Base-by-base conservation (phyloP, 164 flowering plant species). In the Sextonia rubra region DNA sequence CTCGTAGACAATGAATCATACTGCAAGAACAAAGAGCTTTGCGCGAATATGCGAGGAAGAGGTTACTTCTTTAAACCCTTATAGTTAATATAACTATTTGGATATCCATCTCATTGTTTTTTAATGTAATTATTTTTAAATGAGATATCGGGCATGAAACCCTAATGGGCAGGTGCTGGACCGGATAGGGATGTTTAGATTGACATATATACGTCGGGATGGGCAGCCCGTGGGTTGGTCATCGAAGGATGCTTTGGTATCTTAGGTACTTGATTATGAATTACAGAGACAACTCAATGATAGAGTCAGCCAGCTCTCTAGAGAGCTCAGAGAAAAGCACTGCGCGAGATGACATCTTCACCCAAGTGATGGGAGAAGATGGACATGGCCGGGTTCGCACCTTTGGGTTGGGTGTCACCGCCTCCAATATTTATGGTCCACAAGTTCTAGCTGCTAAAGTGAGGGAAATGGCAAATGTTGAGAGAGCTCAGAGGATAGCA, bases 11-110 rank as follows among this genome's bases (percentile, higher is more conserved):
- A 37, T 24, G 30, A 26, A 22, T 55, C 81, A 76, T 15, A 32
- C 81, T 3, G 29, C 80, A 49, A 77, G 83, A 49, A 44, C 74
- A 24, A 81, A 78, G 68, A 81, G 83, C 66, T 81, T 73, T 69
- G 83, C 83, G 22, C 48, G 72, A 12, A 26, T 76, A 69, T 69
- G 77, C 29, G 80, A 81, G 66, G 83, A 81, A 75, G 81, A 73
- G 80, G 81, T 72, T 69, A 58, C 37, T 71, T 29, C 18, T 30
- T 58, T 30, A 48, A 25, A 55, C 23, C 60, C 24, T 22, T 47
- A 60, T 2, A 47, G 22, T 4, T 26, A 32, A 6, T 23, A 14
- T 27, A 1, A 27, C n/a, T 27, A 27, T 27, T 27, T 27, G 2
- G 11, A 22, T 25, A 20, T 27, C 58, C 26, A 6, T 24, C 15